A percentile compares a stretch with the other conserved stretches of the same genome.
Conservation (phyloP, 345 rosid species). For the Chamaenerion angustifolium region DNA sequence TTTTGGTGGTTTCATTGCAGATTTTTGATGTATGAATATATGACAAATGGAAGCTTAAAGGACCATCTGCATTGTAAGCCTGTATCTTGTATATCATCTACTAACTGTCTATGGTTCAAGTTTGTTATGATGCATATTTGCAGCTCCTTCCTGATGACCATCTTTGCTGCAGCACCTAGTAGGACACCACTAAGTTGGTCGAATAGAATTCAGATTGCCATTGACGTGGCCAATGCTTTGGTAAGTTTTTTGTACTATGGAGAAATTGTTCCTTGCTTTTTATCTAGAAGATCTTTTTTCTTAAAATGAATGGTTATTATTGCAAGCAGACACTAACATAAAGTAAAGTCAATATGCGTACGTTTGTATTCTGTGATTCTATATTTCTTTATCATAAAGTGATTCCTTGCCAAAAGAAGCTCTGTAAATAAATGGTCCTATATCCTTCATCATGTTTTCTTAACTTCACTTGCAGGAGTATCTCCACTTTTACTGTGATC, state of each 20-base stretch:
- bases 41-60: conserved; percentile 82
- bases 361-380: too few relatives aligned
- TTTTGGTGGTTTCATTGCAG: conserved; percentile 20
- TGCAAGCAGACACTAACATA: background rate
- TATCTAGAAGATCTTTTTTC: too few relatives aligned
- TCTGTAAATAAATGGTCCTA: background rate
- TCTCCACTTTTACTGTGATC: conserved; percentile 94
- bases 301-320: conserved; percentile 6
- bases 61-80: conserved; percentile 80
- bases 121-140: background rate
- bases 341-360: too few relatives aligned
- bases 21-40: conserved; percentile 79
- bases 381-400: too few relatives aligned
- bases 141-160: background rate
- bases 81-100: conserved; percentile 8
- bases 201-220: conserved; percentile 72
- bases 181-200: conserved; percentile 68
- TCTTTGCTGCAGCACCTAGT: conserved; percentile 32
- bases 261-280: background rate
- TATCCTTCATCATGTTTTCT: background rate
- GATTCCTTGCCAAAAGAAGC: too few relatives aligned
- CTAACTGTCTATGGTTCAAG: background rate
- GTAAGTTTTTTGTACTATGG: conserved; percentile 24
- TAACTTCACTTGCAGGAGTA: conserved; percentile 56
- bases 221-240: conserved; percentile 95